Base-by-base conservation (phyloP, 192 early-diverging fungal species). In the Backusella tarrabulga region DNA sequence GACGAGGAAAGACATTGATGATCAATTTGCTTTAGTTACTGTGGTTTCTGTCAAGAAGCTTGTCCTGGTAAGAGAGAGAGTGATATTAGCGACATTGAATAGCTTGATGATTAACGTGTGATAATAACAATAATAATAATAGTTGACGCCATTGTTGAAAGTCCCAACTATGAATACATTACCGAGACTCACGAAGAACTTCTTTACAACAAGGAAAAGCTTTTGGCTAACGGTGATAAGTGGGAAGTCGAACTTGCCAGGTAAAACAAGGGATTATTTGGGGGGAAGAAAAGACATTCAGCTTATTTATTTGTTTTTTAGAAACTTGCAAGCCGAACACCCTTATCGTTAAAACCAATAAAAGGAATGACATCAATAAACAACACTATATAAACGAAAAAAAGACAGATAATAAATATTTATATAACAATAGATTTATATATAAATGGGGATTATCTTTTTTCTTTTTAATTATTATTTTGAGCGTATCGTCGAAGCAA, bases 171-270 rank as follows among this genome's bases (percentile, higher is more conserved):
- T 87, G 97, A 99, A 84, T 96, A 93, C 81, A 88, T 95, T 35
- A 97, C 96, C 2, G 97, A 99, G 87, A 97, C 97, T 36, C 95
- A 95, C 80, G 97, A 99, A 87, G 97, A 99, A 84, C 88, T 99
- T 68, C 87, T 99, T 73, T 97, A 97, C 84, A 99, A 99, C 89
- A 99, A 99, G 91, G 95, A 96, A 76, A 97, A 97, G 88, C 87
- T 99, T 11, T 84, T 99, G 75, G 91, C 95, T 36, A 99, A 99
- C 80, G 97, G 97, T 78, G 97, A 99, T 84, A 97, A 96, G 87
- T 99, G 97, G 96, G 97, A 99, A 85, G 91, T 95, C 36, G 92
- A 94, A 75, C 90, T 95, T 87, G 92, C 94, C n/a, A 87, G 90
- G 82, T 93, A 95, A 86, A 79, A 86, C 41, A 19, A 67, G 17